Percentiles rank a stretch among this genome's conserved stretches.
Conservation (phyloP, 2,329 filamentous ascomycete genomes). For the Fusarium camptoceras region DNA sequence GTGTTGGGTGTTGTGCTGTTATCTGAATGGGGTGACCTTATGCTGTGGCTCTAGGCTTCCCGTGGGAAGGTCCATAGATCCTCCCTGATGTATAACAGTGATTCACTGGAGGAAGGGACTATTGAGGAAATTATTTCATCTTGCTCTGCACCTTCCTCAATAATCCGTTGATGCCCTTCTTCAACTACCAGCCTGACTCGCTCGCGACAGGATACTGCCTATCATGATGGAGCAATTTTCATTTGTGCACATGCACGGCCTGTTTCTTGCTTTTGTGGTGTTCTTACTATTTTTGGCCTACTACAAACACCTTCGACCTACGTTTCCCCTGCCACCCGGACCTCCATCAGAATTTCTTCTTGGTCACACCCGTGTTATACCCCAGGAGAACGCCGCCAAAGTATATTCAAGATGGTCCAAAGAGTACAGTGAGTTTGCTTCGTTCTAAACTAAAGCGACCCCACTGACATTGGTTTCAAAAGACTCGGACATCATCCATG, state of each 20-base stretch:
- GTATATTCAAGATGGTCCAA: conserved; percentile 45
- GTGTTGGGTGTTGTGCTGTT: background rate
- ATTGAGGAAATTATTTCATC: background rate
- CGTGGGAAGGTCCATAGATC: background rate
- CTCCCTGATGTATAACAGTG: background rate
- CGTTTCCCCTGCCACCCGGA: conserved; percentile 43
- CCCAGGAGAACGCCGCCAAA: conserved; percentile 44
- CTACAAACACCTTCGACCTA: conserved; percentile 13
- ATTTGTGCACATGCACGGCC: conserved; percentile 8
- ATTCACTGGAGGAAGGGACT: background rate
- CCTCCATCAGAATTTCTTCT: conserved; percentile 47
- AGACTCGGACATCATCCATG: conserved; percentile 51
- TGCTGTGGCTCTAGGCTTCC: background rate
- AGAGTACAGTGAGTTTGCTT: conserved; percentile 42
- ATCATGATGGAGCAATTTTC: conserved; percentile 22
- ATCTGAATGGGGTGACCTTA: background rate
- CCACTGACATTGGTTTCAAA: background rate
- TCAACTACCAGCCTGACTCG: background rate
- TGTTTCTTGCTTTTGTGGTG: conserved; percentile 20
- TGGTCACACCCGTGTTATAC: conserved; percentile 46
- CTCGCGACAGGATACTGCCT: background rate
- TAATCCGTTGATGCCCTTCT: background rate
- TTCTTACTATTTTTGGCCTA: conserved; percentile 9
- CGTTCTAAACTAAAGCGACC: background rate
- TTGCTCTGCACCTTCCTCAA: background rate